Conservation (phyloP, 495 filamentous ascomycete genomes). For the Corynascus novoguineensis region DNA sequence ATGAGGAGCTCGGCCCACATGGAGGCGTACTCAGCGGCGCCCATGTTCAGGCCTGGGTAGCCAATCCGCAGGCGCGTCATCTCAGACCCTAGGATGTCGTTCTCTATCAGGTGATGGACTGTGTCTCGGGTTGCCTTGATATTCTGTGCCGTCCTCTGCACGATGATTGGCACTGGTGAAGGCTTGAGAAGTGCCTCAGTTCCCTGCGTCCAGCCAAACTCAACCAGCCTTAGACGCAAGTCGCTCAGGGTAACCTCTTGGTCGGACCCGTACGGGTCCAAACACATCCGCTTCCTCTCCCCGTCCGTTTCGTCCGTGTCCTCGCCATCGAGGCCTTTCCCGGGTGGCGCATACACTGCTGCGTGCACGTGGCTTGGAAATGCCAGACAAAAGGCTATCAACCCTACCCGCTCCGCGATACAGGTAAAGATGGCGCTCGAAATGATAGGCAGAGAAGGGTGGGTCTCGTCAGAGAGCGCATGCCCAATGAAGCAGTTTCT, state of each 20-base stretch:
- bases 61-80: conserved; percentile 36
- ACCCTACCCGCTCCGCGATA: conserved; percentile 50
- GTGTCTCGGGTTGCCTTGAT: conserved; percentile 53
- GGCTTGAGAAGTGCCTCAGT: conserved; percentile 54
- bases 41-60: conserved; percentile 49
- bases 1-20: conserved; percentile 72
- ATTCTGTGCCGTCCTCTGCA: conserved; percentile 73
- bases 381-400: conserved; percentile 67
- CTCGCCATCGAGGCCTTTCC: conserved; percentile 58
- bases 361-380: conserved; percentile 78
- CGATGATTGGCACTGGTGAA: conserved; percentile 57
- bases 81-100: conserved; percentile 11
- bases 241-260: conserved; percentile 56
- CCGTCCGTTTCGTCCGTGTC: conserved; percentile 20
- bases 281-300: conserved; percentile 58
- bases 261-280: conserved; percentile 74
- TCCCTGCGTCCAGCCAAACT: conserved; percentile 55
- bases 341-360: conserved; percentile 55
- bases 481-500: conserved; percentile 82
- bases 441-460: conserved; percentile 72
- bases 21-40: conserved; percentile 65
- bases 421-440: conserved; percentile 55
- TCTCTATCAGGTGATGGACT: conserved; percentile 22
- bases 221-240: conserved; percentile 54
- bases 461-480: conserved; percentile 59